Base-by-base conservation (phyloP, 352 stramenopile species). In the Pythium biforme region DNA sequence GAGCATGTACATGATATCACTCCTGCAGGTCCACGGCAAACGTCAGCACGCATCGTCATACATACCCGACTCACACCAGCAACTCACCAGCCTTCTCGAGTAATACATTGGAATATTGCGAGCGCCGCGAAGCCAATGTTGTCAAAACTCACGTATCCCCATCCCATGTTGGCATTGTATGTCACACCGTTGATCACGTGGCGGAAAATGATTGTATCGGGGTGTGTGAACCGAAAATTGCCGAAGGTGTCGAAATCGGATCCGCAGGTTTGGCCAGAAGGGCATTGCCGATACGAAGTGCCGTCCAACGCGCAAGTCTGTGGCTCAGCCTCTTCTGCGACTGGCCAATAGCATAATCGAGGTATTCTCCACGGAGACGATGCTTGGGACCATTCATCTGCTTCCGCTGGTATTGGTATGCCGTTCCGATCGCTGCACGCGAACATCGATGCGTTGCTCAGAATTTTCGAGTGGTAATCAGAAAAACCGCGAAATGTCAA, bases 61-160 rank as follows among this genome's bases (percentile, higher is more conserved):
- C 19, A 15, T 27, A n/a, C 48, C 23, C 48, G 14, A 27, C 4
- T 41, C 14, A 22, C 37, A 34, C 8, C 20, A 40, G 12, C 50
- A 19, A 58, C 77, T 23, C 77, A 90, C 94, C 94, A 98, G 6
- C 94, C 94, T 72, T 97, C 89, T 19, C 92, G 73, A 15, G 92
- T 98, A 27, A 98, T 89, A 25, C 82, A 84, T 64, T 97, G 88
- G 61, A 98, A 97, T 25, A 97, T 89, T 0, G 86, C 85, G 1
- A 98, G 55, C 22, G 86, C 89, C 23, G 92, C 81, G 8, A 66
- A 77, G 4, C 72, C 67, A 46, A 98, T 94, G 57, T 94, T 83
- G 64, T 98, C 93, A 63, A 97, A 98, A 34, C 75, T 83, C 0
- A 79, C 82, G 55, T 92, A 88, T 0, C 93, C 92, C 72, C 76